Evolutionary conservation across 345 rosid species (phyloP), one percentile per base, ranked within the genome.

Genomic region (Luvunga scandens): DNA sequence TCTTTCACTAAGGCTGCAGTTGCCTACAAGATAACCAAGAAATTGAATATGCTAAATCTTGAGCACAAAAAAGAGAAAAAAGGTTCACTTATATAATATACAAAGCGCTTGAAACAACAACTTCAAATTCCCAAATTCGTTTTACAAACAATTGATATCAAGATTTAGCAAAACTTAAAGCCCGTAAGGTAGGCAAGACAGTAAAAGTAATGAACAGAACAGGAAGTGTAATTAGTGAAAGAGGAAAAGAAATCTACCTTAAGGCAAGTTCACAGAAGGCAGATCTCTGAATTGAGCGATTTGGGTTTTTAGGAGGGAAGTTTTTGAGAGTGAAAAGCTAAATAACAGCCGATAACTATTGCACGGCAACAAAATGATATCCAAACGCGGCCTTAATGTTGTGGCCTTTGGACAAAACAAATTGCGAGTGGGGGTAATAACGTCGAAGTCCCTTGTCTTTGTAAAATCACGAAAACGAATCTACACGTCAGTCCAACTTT

Each of bases 281-380:
- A 64, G 78, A 75, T 76, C 78, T 66, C 78, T 38, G 59, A 27
- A 12, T 38, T 18, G 61, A 16, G 68, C 57, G 71, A 56, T 28
- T 33, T 53, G 74, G n/a, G 39, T 45, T 45, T 66, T 66, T 76
- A 18, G 72, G 72, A 65, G 78, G 78, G 78, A 75, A 75, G 70
- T 75, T 64, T 75, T 64, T 63, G 71, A 62, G 30, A 3, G 70
- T 39, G 18, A 4, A 25, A 61, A 61, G 28, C 2, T 10, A 9
- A 50, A 30, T 19, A 53, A 34, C 31, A 9, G 66, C 28, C n/a
- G 65, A 53, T 33, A 56, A 56, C 74, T 63, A 63, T 63, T 63
- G 4, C 25, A 65, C 0, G 39, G 39, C 14, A 65, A 31, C 19
- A 33, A 33, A 19, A 31, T 19, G 22, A 65, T 33, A 19, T 4